phyloP scores from a whole-genome alignment of 2,329 filamentous ascomycete genomes.

The Hypoxylon sp. region DNA sequence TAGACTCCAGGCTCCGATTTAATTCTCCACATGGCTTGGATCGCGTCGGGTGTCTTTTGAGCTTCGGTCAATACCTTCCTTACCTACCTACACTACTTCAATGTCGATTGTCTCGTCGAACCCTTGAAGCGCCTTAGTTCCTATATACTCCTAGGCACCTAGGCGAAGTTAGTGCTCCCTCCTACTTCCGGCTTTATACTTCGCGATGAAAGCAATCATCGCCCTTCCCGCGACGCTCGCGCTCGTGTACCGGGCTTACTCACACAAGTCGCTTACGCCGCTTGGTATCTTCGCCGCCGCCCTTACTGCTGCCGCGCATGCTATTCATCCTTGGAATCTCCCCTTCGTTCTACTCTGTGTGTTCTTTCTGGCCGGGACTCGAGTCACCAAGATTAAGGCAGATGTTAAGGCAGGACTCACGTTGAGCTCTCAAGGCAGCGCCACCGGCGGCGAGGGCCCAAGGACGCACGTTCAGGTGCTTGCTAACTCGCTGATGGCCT shows the following conservation, averaged over 20 bases:
- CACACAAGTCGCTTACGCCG: conserved; percentile 82
- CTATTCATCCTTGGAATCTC: conserved; percentile 92
- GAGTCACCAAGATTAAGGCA: conserved; percentile 90
- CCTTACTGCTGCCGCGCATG: conserved; percentile 82
- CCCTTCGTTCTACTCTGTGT: conserved; percentile 85
- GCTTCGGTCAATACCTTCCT: neutral
- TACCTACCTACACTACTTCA: no score
- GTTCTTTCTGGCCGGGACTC: conserved; percentile 89
- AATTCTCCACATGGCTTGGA: conserved; percentile 9
- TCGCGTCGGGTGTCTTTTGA: neutral
- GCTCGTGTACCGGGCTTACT: conserved; percentile 76
- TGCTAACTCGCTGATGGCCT: conserved; percentile 86
- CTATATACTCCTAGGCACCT: neutral
- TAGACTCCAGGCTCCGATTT: neutral
- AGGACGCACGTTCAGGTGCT: conserved; percentile 89
- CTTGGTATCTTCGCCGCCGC: conserved; percentile 78
- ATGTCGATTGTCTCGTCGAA: neutral
- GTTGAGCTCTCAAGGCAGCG: conserved; percentile 78
- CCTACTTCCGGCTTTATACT: neutral
- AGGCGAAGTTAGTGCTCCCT: neutral
- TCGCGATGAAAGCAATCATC: conserved; percentile 68
- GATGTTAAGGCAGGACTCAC: conserved; percentile 86
- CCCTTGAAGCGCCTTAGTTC: neutral
- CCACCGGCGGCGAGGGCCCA: conserved; percentile 81
- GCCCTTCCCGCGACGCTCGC: conserved; percentile 69